Conservation (phyloP, 2,329 filamentous ascomycete genomes). For the Arachnopeziza araneosa region DNA sequence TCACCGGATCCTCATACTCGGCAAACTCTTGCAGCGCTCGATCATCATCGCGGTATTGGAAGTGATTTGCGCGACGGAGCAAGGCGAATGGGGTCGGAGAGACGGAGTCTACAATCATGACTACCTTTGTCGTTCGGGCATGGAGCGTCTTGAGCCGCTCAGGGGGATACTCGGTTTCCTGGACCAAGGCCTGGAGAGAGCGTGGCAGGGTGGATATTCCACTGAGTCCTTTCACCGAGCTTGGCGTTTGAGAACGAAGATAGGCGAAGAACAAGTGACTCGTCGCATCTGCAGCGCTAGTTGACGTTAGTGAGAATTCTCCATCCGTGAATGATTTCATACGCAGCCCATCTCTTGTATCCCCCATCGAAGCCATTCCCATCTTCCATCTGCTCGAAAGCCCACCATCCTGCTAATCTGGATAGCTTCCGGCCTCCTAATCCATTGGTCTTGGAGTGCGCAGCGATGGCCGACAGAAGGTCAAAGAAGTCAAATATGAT, state of each 20-base stretch:
- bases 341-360: slow-evolving; percentile 84
- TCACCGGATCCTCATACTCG: slow-evolving; percentile 81
- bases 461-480: slow-evolving; percentile 81
- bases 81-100: slow-evolving; percentile 92
- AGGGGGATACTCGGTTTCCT: slow-evolving; percentile 92
- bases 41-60: slow-evolving; percentile 90
- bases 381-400: slow-evolving; percentile 84
- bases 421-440: slow-evolving; percentile 91
- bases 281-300: slow-evolving; percentile 85
- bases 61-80: slow-evolving; percentile 84
- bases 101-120: slow-evolving; percentile 94
- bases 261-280: slow-evolving; percentile 98
- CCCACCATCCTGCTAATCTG: slow-evolving; percentile 96
- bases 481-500: slow-evolving; percentile 98
- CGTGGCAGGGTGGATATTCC: slow-evolving; percentile 83
- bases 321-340: slow-evolving; percentile 29
- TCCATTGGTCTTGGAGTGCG: slow-evolving; percentile 89
- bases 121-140: slow-evolving; percentile 76
- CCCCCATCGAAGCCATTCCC: slow-evolving; percentile 91
- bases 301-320: slow-evolving; percentile 9
- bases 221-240: slow-evolving; percentile 59
- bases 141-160: slow-evolving; percentile 71
- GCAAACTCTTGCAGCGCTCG: slow-evolving; percentile 78
- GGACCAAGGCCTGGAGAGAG: slow-evolving; percentile 82
- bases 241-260: slow-evolving; percentile 81